Base-by-base conservation (phyloP, 1,284 basidiomycete genomes). In the Irpex sp. region DNA sequence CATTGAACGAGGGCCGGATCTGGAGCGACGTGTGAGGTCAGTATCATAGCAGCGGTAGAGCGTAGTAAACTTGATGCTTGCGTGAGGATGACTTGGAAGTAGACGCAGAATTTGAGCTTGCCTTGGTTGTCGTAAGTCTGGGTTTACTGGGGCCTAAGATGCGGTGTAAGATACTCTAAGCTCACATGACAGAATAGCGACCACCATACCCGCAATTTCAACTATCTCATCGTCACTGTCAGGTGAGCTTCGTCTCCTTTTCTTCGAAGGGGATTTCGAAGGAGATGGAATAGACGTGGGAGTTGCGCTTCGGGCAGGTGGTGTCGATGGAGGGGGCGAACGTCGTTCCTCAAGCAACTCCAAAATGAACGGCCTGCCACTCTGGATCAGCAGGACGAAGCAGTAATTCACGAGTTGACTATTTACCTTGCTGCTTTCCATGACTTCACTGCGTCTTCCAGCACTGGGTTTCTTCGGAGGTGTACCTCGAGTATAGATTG, bases 361-460 rank as follows among this genome's bases (percentile, higher is more conserved):
- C 21, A 85, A 71, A 7, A 85, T 67, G 55, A 72, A 76, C 6
- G 78, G 66, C 58, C 82, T 85, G 52, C 12, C 18, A 23, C 52
- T 5, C 28, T 12, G 33, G 14, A 16, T 28, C 10, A 54, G 33
- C 18, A 51, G 4, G 4, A 23, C 21, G 10, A 28, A 14, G 18
- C 5, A 54, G n/a, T 4, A 3, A 28, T 16, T 16, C 33, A 33
- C 12, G 12, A 14, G 16, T 18, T 28, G 14, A 14, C 5, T 10
- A 67, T 78, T 48, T 65, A 88, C 90, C 90, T 82, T 16, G 86
- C 82, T 19, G 71, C 67, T 61, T 80, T 82, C 88, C 90, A 92
- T 12, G 81, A 79, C 10, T 73, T 70, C 1, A 91, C 80, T 5
- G 78, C 78, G 54, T 82, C 84, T 68, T 89, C 89, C 51, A 91